Evolutionary conservation across 768 basidiomycete genomes (phyloP).

Genomic region (Russula griseocarnosa): DNA sequence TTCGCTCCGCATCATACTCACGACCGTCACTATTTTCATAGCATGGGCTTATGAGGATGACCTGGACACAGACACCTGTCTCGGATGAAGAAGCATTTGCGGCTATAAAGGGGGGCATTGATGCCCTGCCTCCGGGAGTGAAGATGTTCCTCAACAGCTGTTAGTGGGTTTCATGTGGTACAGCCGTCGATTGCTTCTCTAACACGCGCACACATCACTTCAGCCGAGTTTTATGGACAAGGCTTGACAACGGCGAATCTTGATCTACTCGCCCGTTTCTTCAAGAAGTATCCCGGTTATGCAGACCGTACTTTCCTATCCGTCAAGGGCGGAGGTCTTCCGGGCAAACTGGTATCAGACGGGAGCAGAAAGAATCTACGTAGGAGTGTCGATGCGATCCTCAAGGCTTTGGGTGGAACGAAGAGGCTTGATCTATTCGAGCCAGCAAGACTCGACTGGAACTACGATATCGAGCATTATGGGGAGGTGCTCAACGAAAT

Average conservation of each 20-base stretch:
- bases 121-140: slow-evolving; percentile 40
- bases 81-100: slow-evolving; percentile 60
- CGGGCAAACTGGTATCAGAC: slow-evolving; percentile 26
- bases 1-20: not conserved
- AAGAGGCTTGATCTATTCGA: slow-evolving; percentile 62
- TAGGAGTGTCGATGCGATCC: slow-evolving; percentile 44
- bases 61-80: slow-evolving; percentile 45
- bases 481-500: slow-evolving; percentile 45
- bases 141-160: slow-evolving; percentile 54
- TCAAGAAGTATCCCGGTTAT: slow-evolving; percentile 44
- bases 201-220: no score
- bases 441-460: slow-evolving; percentile 46
- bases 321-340: slow-evolving; percentile 40
- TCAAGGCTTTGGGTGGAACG: slow-evolving; percentile 44
- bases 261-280: slow-evolving; percentile 48
- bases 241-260: slow-evolving; percentile 44
- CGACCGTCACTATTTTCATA: slow-evolving; percentile 28
- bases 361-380: slow-evolving; percentile 43
- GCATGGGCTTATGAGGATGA: slow-evolving; percentile 57
- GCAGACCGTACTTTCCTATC: slow-evolving; percentile 47
- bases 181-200: not conserved
- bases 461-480: slow-evolving; percentile 44
- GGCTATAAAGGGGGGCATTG: slow-evolving; percentile 52
- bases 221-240: slow-evolving; percentile 57
- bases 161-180: slow-evolving; percentile 24